Conservation (phyloP, 148 eudicot species). For the Diospyros kaki region DNA sequence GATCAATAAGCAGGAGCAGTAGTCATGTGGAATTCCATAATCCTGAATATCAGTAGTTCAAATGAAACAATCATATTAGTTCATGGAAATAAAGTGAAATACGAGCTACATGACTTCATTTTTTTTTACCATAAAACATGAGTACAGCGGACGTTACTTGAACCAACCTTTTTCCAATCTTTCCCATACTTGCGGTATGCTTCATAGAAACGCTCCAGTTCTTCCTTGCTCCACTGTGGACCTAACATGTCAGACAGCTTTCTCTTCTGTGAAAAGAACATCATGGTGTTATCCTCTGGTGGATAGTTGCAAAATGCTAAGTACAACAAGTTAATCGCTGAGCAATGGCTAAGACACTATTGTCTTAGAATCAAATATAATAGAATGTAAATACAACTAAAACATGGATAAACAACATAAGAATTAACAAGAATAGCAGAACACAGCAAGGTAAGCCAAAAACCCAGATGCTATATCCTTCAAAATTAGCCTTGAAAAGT, state of each 20-base stretch:
- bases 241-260: conserved; percentile 93
- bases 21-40: background rate
- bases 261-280: conserved; percentile 58
- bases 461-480: background rate
- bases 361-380: background rate
- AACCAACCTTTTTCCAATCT: conserved; percentile 91
- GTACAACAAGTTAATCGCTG: background rate
- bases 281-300: background rate
- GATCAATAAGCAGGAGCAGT: conserved; percentile 2
- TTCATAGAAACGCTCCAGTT: conserved; percentile 86
- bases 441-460: background rate
- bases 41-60: background rate
- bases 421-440: background rate
- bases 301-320: background rate
- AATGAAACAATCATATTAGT: conserved; percentile 9
- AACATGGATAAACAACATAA: background rate
- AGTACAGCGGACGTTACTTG: background rate
- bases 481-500: background rate
- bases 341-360: background rate
- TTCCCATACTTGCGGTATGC: conserved; percentile 91
- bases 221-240: conserved; percentile 84
- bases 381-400: conserved; percentile 1
- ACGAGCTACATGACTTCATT: background rate
- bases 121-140: background rate
- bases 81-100: background rate